Conservation (phyloP, 1,284 basidiomycete genomes). For the Porogramme epimiltina region DNA sequence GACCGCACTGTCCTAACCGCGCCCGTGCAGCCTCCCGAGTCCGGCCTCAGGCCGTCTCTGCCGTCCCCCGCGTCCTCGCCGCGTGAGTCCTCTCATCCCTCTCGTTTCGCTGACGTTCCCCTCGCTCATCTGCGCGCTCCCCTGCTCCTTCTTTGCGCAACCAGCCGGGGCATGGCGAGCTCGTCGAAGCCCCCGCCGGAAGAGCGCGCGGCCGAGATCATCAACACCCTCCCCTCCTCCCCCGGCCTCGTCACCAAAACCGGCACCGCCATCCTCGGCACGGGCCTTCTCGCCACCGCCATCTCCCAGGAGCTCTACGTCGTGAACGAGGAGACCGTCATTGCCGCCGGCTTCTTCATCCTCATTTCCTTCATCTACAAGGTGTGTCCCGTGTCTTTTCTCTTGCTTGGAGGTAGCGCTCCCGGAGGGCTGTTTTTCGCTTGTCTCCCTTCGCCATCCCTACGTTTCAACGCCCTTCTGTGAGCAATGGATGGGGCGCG, state of each 20-base stretch:
- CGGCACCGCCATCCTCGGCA: conserved; percentile 88
- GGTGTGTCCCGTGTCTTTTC: conserved; percentile 42
- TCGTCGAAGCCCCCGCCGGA: conserved; percentile 67
- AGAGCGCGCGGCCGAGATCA: conserved; percentile 88
- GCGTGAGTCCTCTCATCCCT: conserved; percentile 47
- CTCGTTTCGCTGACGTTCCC: background rate
- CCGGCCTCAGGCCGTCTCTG: conserved; percentile 59
- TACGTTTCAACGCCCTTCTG: too few species aligned
- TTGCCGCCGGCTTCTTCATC: conserved; percentile 83
- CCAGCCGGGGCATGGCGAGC: conserved; percentile 67
- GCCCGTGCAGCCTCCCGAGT: conserved; percentile 36
- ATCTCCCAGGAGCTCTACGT: conserved; percentile 99
- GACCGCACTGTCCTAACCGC: background rate
- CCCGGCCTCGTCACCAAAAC: conserved; percentile 93
- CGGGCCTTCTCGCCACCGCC: conserved; percentile 88
- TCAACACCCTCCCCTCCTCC: conserved; percentile 91
- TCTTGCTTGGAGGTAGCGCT: too few species aligned
- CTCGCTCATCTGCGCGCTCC: background rate
- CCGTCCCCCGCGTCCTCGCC: conserved; percentile 51
- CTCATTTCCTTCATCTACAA: conserved; percentile 87
- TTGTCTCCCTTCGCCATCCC: too few species aligned
- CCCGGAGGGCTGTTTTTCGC: too few species aligned
- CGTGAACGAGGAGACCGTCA: conserved; percentile 92
- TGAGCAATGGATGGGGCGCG: background rate
- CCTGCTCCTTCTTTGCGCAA: background rate